Evolutionary conservation across 2,329 filamentous ascomycete genomes (phyloP), one percentile per base, ranked within the genome.

Genomic region (Penicillium griseofulvum): DNA sequence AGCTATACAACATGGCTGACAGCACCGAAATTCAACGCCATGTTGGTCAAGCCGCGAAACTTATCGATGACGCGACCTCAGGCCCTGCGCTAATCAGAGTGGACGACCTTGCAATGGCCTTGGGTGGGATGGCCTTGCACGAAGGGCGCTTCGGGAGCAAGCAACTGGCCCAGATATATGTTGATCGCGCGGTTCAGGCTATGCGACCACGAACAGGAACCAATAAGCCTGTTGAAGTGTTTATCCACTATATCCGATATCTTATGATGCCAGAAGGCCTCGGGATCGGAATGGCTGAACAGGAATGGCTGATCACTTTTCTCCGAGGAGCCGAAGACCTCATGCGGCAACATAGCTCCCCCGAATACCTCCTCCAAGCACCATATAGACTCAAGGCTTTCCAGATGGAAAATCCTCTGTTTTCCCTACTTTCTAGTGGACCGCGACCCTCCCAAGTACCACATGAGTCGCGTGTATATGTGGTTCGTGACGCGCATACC

Each of bases 371-470:
- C 10, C 52, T 47, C 8, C 59, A 65, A 16, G 64, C 67, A 19
- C 72, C 72, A 5, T 63, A 67, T 39, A 65, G 72, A 33, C 62
- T 57, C 16, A 50, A 62, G 10, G 63, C 65, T 0, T 76, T 76
- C 38, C 64, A 71, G 41, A 75, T 75, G 68, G 67, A 67, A 16
- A 66, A 71, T 44, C 69, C 72, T 17, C 61, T 76, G 9, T 75
- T 74, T 48, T 64, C 70, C 14, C 55, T 76, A 6, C 67, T 76
- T n/a, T 75, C 74, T n/a, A 72, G 68, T 53, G 74, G 74, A 8
- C 74, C 74, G 11, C 70, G 67, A 17, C 74, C 74, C 12, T 71
- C 71, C 5, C 67, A 68, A 42, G 68, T 76, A 6, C 72, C 74
- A 14, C 57, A 65, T 0, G 68, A 64, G 31, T 67, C 68, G 12